phyloP scores from a whole-genome alignment of 352 stramenopile genomes.

The Pythium myriotylum region DNA sequence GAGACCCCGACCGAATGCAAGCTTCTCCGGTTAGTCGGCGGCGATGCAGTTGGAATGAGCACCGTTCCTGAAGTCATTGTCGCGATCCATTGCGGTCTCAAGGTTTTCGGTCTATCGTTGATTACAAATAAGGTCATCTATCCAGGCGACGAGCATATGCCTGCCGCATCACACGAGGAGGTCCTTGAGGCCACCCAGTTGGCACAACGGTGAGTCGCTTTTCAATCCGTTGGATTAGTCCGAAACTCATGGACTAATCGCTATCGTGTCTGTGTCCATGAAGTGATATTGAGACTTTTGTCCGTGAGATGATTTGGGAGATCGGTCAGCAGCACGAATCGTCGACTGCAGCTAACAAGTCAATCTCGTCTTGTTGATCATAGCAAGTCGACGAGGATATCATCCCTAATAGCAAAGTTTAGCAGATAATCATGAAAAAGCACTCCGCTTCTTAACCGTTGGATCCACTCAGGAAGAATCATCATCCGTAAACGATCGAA shows the following conservation, averaged over 20 bases:
- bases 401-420: too few relatives aligned
- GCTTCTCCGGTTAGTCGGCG: slow-evolving; percentile 92
- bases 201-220: slow-evolving; percentile 43
- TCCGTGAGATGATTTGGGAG: slow-evolving; percentile 47
- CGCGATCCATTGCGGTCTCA: slow-evolving; percentile 93
- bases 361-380: background rate
- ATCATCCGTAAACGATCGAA: too few relatives aligned
- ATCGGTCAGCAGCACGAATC: slow-evolving; percentile 45
- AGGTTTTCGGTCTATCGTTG: slow-evolving; percentile 95
- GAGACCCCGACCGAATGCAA: slow-evolving; percentile 95
- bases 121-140: slow-evolving; percentile 96
- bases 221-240: slow-evolving; percentile 1
- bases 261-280: slow-evolving; percentile 11
- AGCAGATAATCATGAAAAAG: too few relatives aligned
- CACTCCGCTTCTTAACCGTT: too few relatives aligned
- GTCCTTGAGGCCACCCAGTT: slow-evolving; percentile 90
- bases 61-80: slow-evolving; percentile 97
- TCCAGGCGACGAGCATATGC: slow-evolving; percentile 72
- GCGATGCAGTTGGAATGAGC: slow-evolving; percentile 95
- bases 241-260: slow-evolving; percentile 4
- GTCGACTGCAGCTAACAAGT: background rate
- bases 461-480: too few relatives aligned
- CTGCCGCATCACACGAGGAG: slow-evolving; percentile 91
- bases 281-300: slow-evolving; percentile 51
- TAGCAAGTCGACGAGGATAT: too few relatives aligned